These are phyloP conservation scores for Tulasnella sp. DNA, from an alignment of 768 basidiomycete species.

Conservation along the genomic window DNA sequence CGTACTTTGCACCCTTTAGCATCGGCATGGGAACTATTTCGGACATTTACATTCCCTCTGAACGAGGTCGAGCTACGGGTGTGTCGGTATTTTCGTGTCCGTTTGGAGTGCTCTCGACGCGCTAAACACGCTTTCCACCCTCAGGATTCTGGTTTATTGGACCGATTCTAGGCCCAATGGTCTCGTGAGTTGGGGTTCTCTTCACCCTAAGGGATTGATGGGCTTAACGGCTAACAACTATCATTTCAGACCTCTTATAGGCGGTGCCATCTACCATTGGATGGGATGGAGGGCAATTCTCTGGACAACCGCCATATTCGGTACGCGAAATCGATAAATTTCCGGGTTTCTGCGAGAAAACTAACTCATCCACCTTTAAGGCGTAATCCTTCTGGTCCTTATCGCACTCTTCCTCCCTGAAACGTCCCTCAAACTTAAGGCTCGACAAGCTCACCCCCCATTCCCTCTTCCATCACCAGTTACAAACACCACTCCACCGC, in stretches of 20 bases:
- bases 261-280: slow-evolving; percentile 21
- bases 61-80: slow-evolving; percentile 19
- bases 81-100: neutral
- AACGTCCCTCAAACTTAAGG: slow-evolving; percentile 21
- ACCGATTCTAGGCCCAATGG: slow-evolving; percentile 8
- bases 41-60: slow-evolving; percentile 21
- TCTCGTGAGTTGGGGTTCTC: neutral
- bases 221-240: neutral
- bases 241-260: slow-evolving; percentile 14
- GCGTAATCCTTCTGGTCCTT: slow-evolving; percentile 8
- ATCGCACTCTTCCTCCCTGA: slow-evolving; percentile 23
- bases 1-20: neutral
- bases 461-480: neutral
- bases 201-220: neutral
- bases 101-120: neutral
- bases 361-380: neutral
- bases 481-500: neutral
- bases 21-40: slow-evolving; percentile 19
- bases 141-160: slow-evolving; percentile 16
- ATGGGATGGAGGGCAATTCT: slow-evolving; percentile 22
- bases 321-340: neutral
- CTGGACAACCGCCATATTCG: slow-evolving; percentile 20
- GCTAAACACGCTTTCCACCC: neutral
- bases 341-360: neutral
- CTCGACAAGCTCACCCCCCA: slow-evolving; percentile 9